Conservation (phyloP, 108 stramenopile species). For the Pseudonitzschia delicatissima region DNA sequence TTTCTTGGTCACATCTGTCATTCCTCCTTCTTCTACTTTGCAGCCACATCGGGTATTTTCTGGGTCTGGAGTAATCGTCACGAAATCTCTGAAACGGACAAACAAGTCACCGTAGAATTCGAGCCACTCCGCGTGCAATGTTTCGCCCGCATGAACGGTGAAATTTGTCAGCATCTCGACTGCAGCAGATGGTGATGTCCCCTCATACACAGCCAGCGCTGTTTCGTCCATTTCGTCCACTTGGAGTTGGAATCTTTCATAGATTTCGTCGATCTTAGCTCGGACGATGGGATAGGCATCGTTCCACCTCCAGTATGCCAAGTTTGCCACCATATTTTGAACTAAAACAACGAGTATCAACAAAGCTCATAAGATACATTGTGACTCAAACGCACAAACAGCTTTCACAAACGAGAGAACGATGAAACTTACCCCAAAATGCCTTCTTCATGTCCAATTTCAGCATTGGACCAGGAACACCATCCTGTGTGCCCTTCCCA, state of each 20-base stretch:
- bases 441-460: slow-evolving; percentile 61
- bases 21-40: slow-evolving; percentile 34
- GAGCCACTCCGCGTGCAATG: slow-evolving; percentile 42
- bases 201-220: slow-evolving; percentile 25
- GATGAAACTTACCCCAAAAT: too few species aligned
- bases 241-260: slow-evolving; percentile 19
- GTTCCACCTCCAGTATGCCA: slow-evolving; percentile 52
- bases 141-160: slow-evolving; percentile 38
- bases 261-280: slow-evolving; percentile 32
- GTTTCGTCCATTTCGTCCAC: slow-evolving; percentile 34
- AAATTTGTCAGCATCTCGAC: slow-evolving; percentile 39
- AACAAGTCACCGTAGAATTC: slow-evolving; percentile 63
- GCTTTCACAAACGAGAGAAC: too few species aligned
- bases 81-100: slow-evolving; percentile 61
- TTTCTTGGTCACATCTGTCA: slow-evolving; percentile 35
- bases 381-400: too few species aligned
- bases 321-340: slow-evolving; percentile 70
- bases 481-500: slow-evolving; percentile 58
- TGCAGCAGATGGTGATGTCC: slow-evolving; percentile 17
- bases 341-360: too few species aligned
- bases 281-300: slow-evolving; percentile 55
- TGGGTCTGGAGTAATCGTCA: slow-evolving; percentile 36
- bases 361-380: too few species aligned
- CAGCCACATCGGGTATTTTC: slow-evolving; percentile 46
- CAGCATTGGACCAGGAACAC: slow-evolving; percentile 43